Evolutionary conservation across 2,329 filamentous ascomycete species (phyloP), one percentile per base, ranked within the genome.

Genomic region (Coniochaeta ligniaria): DNA sequence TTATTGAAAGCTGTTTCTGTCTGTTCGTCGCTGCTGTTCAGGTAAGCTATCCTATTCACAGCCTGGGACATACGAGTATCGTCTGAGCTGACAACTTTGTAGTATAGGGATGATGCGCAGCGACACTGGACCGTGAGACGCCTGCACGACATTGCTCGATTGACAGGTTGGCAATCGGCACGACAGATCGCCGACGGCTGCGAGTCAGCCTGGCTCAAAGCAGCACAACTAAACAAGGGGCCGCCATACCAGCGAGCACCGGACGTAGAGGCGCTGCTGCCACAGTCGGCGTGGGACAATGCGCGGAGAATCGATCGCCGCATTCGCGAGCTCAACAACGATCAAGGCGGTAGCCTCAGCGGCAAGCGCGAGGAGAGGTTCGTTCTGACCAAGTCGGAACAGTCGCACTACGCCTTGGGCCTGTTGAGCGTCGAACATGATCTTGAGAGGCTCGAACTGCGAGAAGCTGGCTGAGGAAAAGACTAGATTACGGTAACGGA

Each of bases 121-220:
- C 86, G 95, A 1, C 81, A 83, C 61, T 96, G 92, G 90, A 83
- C 89, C 0, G 82, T 97, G 64, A 80, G 82, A 36, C 85, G 89
- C 31, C 80, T 97, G 60, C 83, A 86, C 66, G 87, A 92, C 66
- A 87, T 96, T 43, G 85, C 89, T 2, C 84, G 87, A 1, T 79
- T 95, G 8, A 96, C 92, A 0, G 95, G 95, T 0, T 97, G 92
- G 90, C 89, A 92, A 67, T 92, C 89, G 1, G 90, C 92, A 1
- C 83, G 85, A 36, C 85, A 92, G 45, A 94, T 97, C 64, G 91
- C 91, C 0, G 81, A 84, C 57, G 92, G 92, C 1, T 96, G 92
- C 72, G 93, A 98, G 73, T 88, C 86, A 2, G 83, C 86, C 0
- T 99, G 95, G 95, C 81, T 84, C 62, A 90, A 88, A 69, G 87